These are phyloP conservation scores for Fagopyrum homotropicum DNA, from an alignment of 148 eudicot species.

Conservation along the genomic window DNA sequence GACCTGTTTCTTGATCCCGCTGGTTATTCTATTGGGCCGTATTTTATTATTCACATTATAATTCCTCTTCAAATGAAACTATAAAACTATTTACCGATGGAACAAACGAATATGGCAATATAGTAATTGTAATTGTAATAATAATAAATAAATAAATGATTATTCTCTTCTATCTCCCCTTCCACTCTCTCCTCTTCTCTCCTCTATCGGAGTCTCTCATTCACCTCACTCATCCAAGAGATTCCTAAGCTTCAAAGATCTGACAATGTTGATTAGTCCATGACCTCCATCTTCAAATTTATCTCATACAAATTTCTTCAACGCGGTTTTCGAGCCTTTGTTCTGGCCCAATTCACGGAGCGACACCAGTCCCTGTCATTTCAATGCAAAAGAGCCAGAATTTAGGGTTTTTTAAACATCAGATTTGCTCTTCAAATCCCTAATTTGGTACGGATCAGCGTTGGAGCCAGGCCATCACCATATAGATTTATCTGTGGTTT, in stretches of 20 bases:
- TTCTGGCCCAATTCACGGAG: conserved; percentile 5
- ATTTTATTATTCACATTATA: too few species aligned
- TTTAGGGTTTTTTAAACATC: conserved; percentile 19
- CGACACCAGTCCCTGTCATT: background rate
- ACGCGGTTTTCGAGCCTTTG: background rate
- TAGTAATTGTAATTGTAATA: background rate
- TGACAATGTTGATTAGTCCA: conserved; percentile 24
- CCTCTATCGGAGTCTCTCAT: conserved; percentile 14
- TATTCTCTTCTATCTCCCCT: conserved; percentile 1
- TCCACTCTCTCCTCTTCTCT: conserved; percentile 5
- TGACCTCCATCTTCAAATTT: conserved; percentile 8
- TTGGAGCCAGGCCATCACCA: background rate
- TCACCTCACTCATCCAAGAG: conserved; percentile 4
- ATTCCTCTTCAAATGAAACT: background rate
- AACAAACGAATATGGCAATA: background rate
- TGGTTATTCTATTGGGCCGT: too few species aligned
- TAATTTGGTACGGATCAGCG: conserved; percentile 15
- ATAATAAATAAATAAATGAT: background rate
- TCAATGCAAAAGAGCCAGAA: background rate
- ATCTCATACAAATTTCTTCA: background rate
- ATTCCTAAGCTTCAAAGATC: conserved; percentile 24
- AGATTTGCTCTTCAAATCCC: conserved; percentile 11
- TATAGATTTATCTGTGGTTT: background rate
- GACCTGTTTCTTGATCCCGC: too few species aligned
- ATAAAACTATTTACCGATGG: background rate